A percentile compares a stretch with the other conserved stretches of the same genome.
Evolutionary conservation across 768 basidiomycete genomes (phyloP).

Genomic region (Lentinus brumalis): DNA sequence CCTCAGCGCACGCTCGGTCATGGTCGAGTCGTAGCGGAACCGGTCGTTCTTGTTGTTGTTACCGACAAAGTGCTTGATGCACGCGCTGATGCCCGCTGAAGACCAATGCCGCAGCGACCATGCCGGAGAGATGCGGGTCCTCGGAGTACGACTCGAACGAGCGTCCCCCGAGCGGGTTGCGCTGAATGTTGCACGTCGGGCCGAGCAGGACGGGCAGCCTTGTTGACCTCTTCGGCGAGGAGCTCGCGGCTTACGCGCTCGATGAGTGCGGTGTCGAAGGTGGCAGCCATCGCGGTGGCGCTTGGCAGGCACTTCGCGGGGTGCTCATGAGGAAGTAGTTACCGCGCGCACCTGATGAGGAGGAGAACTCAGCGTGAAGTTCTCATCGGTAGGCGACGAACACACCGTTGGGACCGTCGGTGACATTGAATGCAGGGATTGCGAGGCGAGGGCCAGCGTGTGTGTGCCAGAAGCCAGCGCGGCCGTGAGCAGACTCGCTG

Average conservation of each 20-base stretch:
- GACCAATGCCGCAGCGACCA: slow-evolving; percentile 71
- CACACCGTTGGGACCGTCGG: slow-evolving; percentile 79
- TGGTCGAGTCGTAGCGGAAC: slow-evolving; percentile 56
- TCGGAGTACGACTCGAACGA: slow-evolving; percentile 78
- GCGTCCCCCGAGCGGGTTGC: slow-evolving; percentile 69
- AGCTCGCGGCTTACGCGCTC: slow-evolving; percentile 63
- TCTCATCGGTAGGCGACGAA: slow-evolving; percentile 10
- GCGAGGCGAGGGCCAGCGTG: slow-evolving; percentile 67
- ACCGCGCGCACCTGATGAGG: slow-evolving; percentile 53
- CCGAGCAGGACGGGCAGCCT: slow-evolving; percentile 73
- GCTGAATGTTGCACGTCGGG: slow-evolving; percentile 85
- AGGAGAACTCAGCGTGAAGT: background rate
- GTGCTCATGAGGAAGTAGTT: slow-evolving; percentile 82
- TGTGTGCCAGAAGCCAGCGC: slow-evolving; percentile 85
- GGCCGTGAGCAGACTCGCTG: slow-evolving; percentile 69
- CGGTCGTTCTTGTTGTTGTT: slow-evolving; percentile 86
- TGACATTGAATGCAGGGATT: slow-evolving; percentile 75
- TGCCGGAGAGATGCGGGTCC: slow-evolving; percentile 73
- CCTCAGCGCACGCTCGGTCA: slow-evolving; percentile 53
- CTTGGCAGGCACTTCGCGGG: slow-evolving; percentile 77
- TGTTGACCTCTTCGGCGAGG: slow-evolving; percentile 71
- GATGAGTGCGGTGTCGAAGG: slow-evolving; percentile 69
- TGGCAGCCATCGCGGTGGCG: slow-evolving; percentile 74
- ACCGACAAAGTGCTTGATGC: slow-evolving; percentile 82
- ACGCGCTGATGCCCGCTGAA: slow-evolving; percentile 72